A percentile compares a stretch with the other conserved stretches of the same genome.
These are phyloP conservation scores for Quercus glauca DNA, from an alignment of 306 rosid species.

Conservation along the genomic window DNA sequence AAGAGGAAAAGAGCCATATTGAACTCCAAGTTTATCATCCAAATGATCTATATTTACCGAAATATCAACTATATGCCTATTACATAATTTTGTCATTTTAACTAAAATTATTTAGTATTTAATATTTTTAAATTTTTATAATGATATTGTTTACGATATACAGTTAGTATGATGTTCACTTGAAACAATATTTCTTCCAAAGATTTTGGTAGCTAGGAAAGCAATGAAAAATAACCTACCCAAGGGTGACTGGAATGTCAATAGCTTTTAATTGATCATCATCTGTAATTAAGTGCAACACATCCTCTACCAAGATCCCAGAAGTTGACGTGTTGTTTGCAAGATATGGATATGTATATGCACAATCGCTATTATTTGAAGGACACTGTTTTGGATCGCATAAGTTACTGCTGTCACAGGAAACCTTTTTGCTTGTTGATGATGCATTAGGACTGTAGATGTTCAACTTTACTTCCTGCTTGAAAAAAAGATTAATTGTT, in stretches of 20 bases:
- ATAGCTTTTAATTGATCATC: conserved; percentile 29
- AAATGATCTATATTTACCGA: no score
- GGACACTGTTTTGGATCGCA: conserved; percentile 55
- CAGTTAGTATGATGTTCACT: not conserved
- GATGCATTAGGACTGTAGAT: conserved; percentile 63
- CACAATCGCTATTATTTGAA: conserved; percentile 49
- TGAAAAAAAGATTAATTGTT: conserved; percentile 16
- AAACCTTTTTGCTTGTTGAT: conserved; percentile 55
- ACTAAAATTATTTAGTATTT: not conserved
- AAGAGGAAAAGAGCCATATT: not conserved
- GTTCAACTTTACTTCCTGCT: conserved; percentile 37
- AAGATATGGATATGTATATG: conserved; percentile 50
- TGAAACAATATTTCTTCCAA: not conserved
- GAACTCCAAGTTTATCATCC: no score
- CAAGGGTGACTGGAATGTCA: conserved; percentile 56
- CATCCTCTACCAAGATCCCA: conserved; percentile 77
- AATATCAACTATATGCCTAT: no score
- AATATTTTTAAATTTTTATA: no score
- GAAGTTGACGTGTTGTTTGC: conserved; percentile 63
- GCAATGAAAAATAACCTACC: conserved; percentile 44
- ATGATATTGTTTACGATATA: not conserved
- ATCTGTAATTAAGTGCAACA: conserved; percentile 65
- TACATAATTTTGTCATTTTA: not conserved
- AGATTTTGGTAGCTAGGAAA: not conserved
- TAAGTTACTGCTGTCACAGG: conserved; percentile 54